Evolutionary conservation across 176 grass and related monocot genomes (phyloP).

Genomic region (Hyparrhenia diplandra): DNA sequence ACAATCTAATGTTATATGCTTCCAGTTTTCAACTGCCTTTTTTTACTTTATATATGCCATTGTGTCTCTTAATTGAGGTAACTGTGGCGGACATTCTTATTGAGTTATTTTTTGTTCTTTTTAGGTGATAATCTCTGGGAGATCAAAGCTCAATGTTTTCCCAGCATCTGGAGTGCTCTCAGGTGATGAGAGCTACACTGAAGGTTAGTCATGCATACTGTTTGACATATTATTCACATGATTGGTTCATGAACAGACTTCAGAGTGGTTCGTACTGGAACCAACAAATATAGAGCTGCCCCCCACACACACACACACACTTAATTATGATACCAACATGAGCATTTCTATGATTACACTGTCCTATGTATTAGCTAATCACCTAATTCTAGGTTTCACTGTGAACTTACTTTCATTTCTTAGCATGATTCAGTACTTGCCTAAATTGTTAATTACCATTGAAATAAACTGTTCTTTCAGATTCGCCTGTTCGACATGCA

Average conservation of each 20-base stretch:
- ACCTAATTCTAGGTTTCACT: constrained; percentile 1
- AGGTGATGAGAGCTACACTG: constrained; percentile 54
- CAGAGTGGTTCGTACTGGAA: neutral
- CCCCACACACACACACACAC: too few species aligned
- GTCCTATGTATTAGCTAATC: neutral
- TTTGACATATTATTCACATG: neutral
- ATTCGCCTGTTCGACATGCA: constrained; percentile 38
- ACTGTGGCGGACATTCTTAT: neutral
- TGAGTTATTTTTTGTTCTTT: constrained; percentile 14
- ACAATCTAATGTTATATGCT: neutral
- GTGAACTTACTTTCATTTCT: neutral
- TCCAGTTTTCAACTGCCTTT: neutral
- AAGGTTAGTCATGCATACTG: constrained; percentile 46
- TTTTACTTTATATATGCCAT: neutral
- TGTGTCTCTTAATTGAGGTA: neutral
- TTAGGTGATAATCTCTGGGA: constrained; percentile 83
- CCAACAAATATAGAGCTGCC: too few species aligned
- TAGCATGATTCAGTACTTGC: neutral
- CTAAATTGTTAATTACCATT: neutral
- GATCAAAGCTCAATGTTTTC: constrained; percentile 58
- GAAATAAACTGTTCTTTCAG: constrained; percentile 38
- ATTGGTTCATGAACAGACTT: neutral
- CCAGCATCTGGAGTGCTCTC: constrained; percentile 40
- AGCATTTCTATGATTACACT: too few species aligned
- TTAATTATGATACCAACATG: neutral